Percentiles rank a stretch among this genome's conserved stretches.
These are phyloP conservation scores for Colletotrichum sp. DNA, from an alignment of 2,329 filamentous ascomycete genomes.

Conservation along the genomic window DNA sequence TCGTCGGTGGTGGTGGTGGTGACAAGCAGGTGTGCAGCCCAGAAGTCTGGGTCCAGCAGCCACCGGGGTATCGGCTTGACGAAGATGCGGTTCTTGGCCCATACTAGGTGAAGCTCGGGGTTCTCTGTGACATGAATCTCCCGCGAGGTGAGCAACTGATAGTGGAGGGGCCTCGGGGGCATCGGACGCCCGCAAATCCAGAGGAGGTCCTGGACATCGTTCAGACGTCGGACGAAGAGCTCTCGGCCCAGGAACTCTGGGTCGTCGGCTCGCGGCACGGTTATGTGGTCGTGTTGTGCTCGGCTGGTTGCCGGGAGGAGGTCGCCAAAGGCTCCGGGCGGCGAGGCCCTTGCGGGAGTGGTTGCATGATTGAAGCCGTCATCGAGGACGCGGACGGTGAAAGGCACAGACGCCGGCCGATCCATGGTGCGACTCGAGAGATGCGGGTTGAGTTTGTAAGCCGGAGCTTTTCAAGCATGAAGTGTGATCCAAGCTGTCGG, in stretches of 20 bases:
- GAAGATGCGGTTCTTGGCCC: conserved; percentile 40
- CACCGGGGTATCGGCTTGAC: conserved; percentile 46
- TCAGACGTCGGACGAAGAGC: conserved; percentile 34
- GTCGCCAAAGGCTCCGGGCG: conserved; percentile 12
- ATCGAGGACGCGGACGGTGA: conserved; percentile 15
- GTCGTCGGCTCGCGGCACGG: conserved; percentile 22
- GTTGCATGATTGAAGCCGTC: background rate
- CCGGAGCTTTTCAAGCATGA: background rate
- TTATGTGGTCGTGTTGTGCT: conserved; percentile 30
- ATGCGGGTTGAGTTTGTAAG: background rate
- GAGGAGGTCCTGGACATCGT: conserved; percentile 26
- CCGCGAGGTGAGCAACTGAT: conserved; percentile 27
- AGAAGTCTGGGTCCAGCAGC: conserved; percentile 39
- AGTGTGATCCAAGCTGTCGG: background rate
- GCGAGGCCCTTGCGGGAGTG: background rate
- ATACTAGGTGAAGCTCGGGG: conserved; percentile 43
- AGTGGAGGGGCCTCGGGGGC: conserved; percentile 28
- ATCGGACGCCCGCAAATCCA: conserved; percentile 30
- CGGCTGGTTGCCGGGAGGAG: conserved; percentile 34
- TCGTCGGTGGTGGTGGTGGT: background rate
- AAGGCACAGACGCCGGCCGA: conserved; percentile 7
- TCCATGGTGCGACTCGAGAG: conserved; percentile 8
- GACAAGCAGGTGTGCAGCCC: conserved; percentile 30
- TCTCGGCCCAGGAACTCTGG: conserved; percentile 29
- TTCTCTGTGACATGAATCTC: conserved; percentile 40